phyloP scores from a whole-genome alignment of 2,329 filamentous ascomycete species.

The Lachnellula hyalina region DNA sequence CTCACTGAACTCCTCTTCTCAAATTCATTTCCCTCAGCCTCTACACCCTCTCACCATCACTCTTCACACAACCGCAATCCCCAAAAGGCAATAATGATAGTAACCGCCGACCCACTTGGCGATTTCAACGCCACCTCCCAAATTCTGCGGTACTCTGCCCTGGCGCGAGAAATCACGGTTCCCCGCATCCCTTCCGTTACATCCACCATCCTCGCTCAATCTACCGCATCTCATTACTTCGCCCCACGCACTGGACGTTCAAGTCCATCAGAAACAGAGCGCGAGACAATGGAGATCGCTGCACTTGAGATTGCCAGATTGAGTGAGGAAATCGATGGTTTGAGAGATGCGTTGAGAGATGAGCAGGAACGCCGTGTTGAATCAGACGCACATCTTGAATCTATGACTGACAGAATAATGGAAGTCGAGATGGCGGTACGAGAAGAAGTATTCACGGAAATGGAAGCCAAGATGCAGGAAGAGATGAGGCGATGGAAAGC shows the following conservation, averaged over 20 bases:
- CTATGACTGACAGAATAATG: conserved; percentile 55
- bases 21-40: conserved; percentile 63
- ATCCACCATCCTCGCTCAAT: conserved; percentile 51
- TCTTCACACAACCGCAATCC: conserved; percentile 49
- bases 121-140: conserved; percentile 97
- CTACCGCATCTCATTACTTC: conserved; percentile 22
- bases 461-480: conserved; percentile 69
- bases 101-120: conserved; percentile 85
- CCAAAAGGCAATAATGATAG: conserved; percentile 91
- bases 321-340: conserved; percentile 67
- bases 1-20: conserved; percentile 80
- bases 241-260: conserved; percentile 22
- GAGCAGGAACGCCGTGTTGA: conserved; percentile 66
- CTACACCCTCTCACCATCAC: conserved; percentile 27
- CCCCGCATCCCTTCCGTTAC: conserved; percentile 81
- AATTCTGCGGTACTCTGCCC: conserved; percentile 87
- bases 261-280: conserved; percentile 39
- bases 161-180: conserved; percentile 89
- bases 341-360: conserved; percentile 62
- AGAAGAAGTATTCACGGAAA: conserved; percentile 83
- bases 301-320: conserved; percentile 78
- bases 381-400: conserved; percentile 68
- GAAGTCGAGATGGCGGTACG: conserved; percentile 78
- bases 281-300: conserved; percentile 75
- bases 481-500: conserved; percentile 80